Evolutionary conservation across 805 yeast genomes (phyloP).

Genomic region (Teunomyces pallodes): DNA sequence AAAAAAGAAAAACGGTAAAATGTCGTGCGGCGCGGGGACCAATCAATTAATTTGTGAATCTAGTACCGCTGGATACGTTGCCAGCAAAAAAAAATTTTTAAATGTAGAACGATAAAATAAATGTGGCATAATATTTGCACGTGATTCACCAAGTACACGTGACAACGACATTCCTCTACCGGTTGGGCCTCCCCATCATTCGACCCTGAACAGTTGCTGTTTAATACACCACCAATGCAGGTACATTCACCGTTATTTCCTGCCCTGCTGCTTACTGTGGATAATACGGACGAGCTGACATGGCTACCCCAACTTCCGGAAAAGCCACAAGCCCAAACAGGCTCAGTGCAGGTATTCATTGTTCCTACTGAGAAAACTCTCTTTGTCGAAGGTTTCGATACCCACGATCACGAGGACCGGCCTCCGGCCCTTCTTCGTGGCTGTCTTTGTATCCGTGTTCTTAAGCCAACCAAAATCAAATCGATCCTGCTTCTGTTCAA

Average conservation of each 20-base stretch:
- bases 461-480: slow-evolving; percentile 72
- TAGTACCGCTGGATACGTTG: background rate
- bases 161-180: background rate
- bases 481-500: slow-evolving; percentile 57
- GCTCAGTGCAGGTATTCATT: slow-evolving; percentile 67
- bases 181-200: no score
- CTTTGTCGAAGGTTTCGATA: slow-evolving; percentile 78
- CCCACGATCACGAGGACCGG: slow-evolving; percentile 56
- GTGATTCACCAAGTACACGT: background rate
- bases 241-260: slow-evolving; percentile 24
- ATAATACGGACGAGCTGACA: background rate
- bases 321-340: slow-evolving; percentile 58
- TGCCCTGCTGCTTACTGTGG: slow-evolving; percentile 16
- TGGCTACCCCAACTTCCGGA: slow-evolving; percentile 45
- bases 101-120: background rate
- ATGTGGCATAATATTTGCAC: background rate
- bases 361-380: slow-evolving; percentile 77
- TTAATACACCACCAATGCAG: slow-evolving; percentile 3
- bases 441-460: slow-evolving; percentile 62
- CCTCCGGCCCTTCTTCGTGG: slow-evolving; percentile 86
- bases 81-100: background rate
- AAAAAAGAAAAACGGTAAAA: background rate
- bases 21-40: background rate
- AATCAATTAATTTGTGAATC: background rate
- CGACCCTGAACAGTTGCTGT: background rate